A percentile compares a stretch with the other conserved stretches of the same genome.
These are phyloP conservation scores for Pythium graminicola DNA, from an alignment of 352 stramenopile species.

Conservation along the genomic window DNA sequence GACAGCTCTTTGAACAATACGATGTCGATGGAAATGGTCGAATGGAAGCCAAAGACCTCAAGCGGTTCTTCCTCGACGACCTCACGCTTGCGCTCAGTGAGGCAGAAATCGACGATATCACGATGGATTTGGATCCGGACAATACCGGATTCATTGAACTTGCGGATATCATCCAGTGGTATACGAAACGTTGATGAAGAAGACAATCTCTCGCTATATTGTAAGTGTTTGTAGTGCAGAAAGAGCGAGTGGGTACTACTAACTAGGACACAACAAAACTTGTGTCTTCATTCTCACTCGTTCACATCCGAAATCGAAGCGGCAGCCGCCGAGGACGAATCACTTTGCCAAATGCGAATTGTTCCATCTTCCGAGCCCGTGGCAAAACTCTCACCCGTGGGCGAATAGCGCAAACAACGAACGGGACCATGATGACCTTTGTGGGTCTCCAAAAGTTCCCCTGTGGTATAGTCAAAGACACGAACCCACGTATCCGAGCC, in stretches of 20 bases:
- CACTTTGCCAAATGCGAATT: slow-evolving; percentile 94
- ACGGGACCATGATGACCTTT: slow-evolving; percentile 98
- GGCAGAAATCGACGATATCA: slow-evolving; percentile 58
- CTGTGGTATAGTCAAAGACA: slow-evolving; percentile 92
- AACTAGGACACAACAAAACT: background rate
- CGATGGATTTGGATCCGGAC: slow-evolving; percentile 60
- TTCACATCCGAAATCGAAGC: slow-evolving; percentile 44
- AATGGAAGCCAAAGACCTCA: slow-evolving; percentile 71
- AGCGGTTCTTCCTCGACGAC: slow-evolving; percentile 59
- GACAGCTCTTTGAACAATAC: slow-evolving; percentile 71
- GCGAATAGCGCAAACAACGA: slow-evolving; percentile 94
- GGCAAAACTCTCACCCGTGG: slow-evolving; percentile 90
- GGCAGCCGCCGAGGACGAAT: slow-evolving; percentile 54
- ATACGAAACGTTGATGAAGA: slow-evolving; percentile 50
- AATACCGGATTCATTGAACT: slow-evolving; percentile 80
- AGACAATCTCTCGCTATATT: background rate
- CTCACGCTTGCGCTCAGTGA: slow-evolving; percentile 49
- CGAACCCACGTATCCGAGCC: slow-evolving; percentile 96
- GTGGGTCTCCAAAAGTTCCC: slow-evolving; percentile 92
- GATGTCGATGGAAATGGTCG: slow-evolving; percentile 73
- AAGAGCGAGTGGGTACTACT: background rate
- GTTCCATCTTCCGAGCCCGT: slow-evolving; percentile 97
- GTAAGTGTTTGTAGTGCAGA: background rate
- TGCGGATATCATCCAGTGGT: slow-evolving; percentile 79
- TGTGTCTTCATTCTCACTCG: slow-evolving; percentile 1